Evolutionary conservation across 768 basidiomycete genomes (phyloP).

Genomic region (Boletus tylopilopsis): DNA sequence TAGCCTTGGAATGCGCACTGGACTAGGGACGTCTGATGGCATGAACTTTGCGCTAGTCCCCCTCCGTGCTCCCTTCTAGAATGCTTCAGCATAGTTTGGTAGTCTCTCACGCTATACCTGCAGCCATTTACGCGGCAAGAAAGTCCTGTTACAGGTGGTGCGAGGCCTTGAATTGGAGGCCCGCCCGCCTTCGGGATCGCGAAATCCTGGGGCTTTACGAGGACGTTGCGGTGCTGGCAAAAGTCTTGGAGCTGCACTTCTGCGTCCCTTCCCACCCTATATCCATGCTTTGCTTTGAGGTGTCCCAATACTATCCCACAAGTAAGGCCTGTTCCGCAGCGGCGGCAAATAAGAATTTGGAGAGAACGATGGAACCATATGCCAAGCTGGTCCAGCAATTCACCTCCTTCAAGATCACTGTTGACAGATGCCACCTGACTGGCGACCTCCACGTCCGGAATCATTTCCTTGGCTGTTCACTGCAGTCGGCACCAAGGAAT

Average conservation of each 20-base stretch:
- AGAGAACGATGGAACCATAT: not conserved
- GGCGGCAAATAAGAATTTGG: not conserved
- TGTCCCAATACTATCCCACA: not conserved
- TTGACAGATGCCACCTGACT: no score
- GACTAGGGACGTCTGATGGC: not conserved
- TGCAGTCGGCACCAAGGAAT: no score
- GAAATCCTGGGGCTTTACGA: not conserved
- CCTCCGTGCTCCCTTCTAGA: not conserved
- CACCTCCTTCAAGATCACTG: not conserved
- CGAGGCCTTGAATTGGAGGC: not conserved
- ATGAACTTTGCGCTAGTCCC: not conserved
- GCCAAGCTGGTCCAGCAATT: not conserved
- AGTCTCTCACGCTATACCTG: not conserved
- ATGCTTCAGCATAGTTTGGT: not conserved
- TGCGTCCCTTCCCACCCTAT: no score
- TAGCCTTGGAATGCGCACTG: not conserved
- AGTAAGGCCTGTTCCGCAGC: not conserved
- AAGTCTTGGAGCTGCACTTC: not conserved
- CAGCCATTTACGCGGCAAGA: not conserved
- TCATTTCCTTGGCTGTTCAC: no score
- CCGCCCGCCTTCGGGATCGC: not conserved
- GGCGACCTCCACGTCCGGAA: no score
- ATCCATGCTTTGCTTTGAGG: no score
- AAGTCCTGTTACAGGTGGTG: not conserved
- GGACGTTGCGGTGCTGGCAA: not conserved